A percentile compares a stretch with the other conserved stretches of the same genome.
Evolutionary conservation across 345 rosid species (phyloP).

Genomic region (Citrus cavaleriei): DNA sequence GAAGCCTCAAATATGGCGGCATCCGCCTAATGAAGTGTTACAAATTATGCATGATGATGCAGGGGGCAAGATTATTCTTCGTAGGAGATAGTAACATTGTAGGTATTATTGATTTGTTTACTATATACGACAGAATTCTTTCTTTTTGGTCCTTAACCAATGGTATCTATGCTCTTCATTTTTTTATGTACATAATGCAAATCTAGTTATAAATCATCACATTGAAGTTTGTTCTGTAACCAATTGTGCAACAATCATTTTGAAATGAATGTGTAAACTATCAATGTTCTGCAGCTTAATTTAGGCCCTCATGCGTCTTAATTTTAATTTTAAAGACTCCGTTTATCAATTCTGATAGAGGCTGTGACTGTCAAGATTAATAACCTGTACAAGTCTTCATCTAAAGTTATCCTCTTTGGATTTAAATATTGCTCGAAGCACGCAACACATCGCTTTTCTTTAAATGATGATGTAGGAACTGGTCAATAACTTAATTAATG

Average conservation of each 20-base stretch:
- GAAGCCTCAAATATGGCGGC: slow-evolving; percentile 55
- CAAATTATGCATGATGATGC: slow-evolving; percentile 69
- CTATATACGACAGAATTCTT: not conserved
- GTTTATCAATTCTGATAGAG: not conserved
- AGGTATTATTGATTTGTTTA: not conserved
- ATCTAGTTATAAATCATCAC: not conserved
- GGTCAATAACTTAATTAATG: not conserved
- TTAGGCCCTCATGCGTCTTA: not conserved
- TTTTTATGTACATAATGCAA: not conserved
- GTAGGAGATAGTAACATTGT: slow-evolving; percentile 27
- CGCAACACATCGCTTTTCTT: not conserved
- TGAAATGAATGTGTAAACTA: not conserved
- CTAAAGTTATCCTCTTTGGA: not conserved
- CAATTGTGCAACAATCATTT: not conserved
- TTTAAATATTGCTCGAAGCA: not conserved
- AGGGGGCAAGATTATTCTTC: slow-evolving; percentile 52
- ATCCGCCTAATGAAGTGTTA: slow-evolving; percentile 58
- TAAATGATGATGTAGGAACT: not conserved
- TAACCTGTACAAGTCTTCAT: not conserved
- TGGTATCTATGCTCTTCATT: not conserved
- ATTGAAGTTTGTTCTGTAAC: too few species aligned
- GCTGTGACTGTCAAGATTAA: not conserved
- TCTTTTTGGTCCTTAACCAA: not conserved
- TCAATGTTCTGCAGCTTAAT: not conserved
- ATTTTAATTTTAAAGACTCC: not conserved